Conservation (phyloP, 1,139 yeast species). For the Pichia sp. region DNA sequence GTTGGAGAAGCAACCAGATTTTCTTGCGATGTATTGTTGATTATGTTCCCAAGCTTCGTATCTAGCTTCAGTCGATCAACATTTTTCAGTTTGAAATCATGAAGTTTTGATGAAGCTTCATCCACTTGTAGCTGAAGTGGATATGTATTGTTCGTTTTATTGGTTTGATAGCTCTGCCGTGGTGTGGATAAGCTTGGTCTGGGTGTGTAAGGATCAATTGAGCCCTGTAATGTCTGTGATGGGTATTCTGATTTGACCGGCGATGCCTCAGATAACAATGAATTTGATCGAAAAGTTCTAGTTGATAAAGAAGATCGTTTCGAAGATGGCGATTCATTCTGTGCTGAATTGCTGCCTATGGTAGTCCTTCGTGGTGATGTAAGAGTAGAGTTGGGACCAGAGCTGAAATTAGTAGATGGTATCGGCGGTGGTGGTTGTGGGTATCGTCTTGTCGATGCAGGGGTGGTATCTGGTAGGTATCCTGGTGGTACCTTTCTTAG, state of each 20-base stretch:
- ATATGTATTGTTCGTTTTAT: slow-evolving; percentile 6
- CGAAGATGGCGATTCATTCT: slow-evolving; percentile 21
- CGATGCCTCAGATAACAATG: slow-evolving; percentile 21
- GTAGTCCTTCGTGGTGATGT: slow-evolving; percentile 11
- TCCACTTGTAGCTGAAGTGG: slow-evolving; percentile 18
- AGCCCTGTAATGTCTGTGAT: slow-evolving; percentile 11
- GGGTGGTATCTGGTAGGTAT: background rate
- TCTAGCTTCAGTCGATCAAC: slow-evolving; percentile 23
- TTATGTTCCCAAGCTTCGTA: slow-evolving; percentile 20
- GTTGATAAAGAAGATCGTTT: slow-evolving; percentile 26
- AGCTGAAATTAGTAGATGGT: slow-evolving; percentile 1
- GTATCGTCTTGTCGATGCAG: slow-evolving; percentile 3
- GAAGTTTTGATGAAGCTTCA: slow-evolving; percentile 23
- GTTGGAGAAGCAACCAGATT: slow-evolving; percentile 10
- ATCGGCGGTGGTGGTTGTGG: slow-evolving; percentile 8
- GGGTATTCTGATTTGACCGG: slow-evolving; percentile 14
- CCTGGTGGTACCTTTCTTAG: slow-evolving; percentile 8
- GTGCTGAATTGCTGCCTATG: slow-evolving; percentile 4
- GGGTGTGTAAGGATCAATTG: slow-evolving; percentile 2
- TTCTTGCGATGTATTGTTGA: slow-evolving; percentile 21
- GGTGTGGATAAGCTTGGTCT: slow-evolving; percentile 10
- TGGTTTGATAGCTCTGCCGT: slow-evolving; percentile 2
- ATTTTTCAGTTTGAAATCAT: slow-evolving; percentile 23
- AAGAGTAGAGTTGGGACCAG: background rate
- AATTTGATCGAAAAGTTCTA: slow-evolving; percentile 26